Percentiles rank a stretch among this genome's conserved stretches.
Conservation (phyloP, 345 rosid genomes). For the Crucihimalaya himalaica region DNA sequence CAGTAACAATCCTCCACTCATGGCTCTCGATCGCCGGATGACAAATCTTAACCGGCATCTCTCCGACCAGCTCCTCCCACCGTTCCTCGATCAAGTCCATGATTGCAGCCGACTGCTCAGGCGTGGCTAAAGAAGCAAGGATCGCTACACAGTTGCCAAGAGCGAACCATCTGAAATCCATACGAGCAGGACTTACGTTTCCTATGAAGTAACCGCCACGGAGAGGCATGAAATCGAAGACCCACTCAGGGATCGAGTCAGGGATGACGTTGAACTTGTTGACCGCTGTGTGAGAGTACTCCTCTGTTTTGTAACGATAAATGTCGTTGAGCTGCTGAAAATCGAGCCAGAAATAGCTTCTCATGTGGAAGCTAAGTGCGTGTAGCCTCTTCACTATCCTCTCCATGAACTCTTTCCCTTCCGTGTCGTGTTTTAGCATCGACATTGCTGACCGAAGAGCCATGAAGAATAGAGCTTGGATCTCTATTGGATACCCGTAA, state of each 20-base stretch:
- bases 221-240: slow-evolving; percentile 65
- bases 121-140: slow-evolving; percentile 59
- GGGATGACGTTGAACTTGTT: slow-evolving; percentile 72
- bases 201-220: slow-evolving; percentile 72
- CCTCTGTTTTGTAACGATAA: slow-evolving; percentile 68
- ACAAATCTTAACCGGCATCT: slow-evolving; percentile 72
- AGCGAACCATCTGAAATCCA: slow-evolving; percentile 77
- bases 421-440: slow-evolving; percentile 55
- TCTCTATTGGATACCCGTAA: slow-evolving; percentile 68
- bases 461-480: slow-evolving; percentile 68
- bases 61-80: slow-evolving; percentile 72
- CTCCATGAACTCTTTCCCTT: slow-evolving; percentile 63
- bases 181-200: slow-evolving; percentile 63
- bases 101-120: slow-evolving; percentile 64
- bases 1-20: slow-evolving; percentile 60
- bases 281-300: slow-evolving; percentile 64
- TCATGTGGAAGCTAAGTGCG: slow-evolving; percentile 68
- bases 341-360: slow-evolving; percentile 67
- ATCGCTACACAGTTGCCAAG: slow-evolving; percentile 66
- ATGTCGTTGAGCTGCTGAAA: slow-evolving; percentile 64
- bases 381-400: slow-evolving; percentile 56
- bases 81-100: slow-evolving; percentile 72
- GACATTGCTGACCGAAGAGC: slow-evolving; percentile 58
- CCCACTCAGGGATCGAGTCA: slow-evolving; percentile 68
- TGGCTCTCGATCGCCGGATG: slow-evolving; percentile 70